phyloP scores from a whole-genome alignment of 2,329 filamentous ascomycete genomes.

The Dichotomopilus funicola region DNA sequence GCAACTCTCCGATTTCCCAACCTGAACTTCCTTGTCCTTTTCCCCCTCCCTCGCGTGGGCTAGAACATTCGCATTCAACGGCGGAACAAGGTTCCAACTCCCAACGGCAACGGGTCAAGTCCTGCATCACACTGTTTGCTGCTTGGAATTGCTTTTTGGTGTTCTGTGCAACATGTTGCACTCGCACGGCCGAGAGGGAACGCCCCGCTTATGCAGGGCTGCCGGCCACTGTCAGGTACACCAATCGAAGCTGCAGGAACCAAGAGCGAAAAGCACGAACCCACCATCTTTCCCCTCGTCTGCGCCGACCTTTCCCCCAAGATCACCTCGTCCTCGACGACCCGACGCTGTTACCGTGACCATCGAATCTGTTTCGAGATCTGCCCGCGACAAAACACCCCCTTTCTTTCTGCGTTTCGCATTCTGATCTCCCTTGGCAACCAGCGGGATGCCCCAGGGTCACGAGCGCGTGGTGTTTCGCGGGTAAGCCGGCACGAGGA shows the following conservation, averaged over 20 bases:
- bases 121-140: too few species aligned
- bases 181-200: not conserved
- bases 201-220: constrained; percentile 10
- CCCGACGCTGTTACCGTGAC: not conserved
- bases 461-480: too few species aligned
- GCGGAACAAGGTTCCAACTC: too few species aligned
- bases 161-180: not conserved
- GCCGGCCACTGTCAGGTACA: constrained; percentile 12
- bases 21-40: not conserved
- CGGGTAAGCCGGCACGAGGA: too few species aligned
- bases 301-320: not conserved
- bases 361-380: constrained; percentile 6
- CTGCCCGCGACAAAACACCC: not conserved
- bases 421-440: constrained; percentile 8
- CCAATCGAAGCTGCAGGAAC: constrained; percentile 13
- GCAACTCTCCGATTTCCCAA: not conserved
- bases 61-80: not conserved
- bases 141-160: not conserved
- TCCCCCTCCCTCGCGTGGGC: not conserved
- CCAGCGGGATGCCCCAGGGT: not conserved
- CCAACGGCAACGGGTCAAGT: too few species aligned
- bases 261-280: not conserved
- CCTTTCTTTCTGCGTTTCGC: constrained; percentile 1
- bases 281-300: not conserved
- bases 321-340: not conserved